Conservation (phyloP, 306 rosid genomes). For the Pyrus communis region DNA sequence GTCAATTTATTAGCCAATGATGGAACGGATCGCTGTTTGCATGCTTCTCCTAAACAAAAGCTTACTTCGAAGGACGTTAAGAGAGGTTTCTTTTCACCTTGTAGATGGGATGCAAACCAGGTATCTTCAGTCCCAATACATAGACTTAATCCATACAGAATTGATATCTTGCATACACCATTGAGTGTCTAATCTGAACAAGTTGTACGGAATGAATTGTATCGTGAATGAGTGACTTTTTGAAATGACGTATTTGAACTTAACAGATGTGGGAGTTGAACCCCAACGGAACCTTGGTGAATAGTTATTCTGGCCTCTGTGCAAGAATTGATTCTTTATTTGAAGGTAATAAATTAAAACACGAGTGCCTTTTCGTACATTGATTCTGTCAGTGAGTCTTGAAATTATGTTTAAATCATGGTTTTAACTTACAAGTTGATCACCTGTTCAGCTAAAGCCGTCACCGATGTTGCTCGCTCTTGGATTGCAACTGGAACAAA, state of each 20-base stretch:
- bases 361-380: not conserved
- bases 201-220: not conserved
- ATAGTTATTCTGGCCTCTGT: slow-evolving; percentile 71
- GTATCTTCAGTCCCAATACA: slow-evolving; percentile 17
- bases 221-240: not conserved
- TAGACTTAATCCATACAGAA: not conserved
- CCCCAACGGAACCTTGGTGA: slow-evolving; percentile 63
- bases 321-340: slow-evolving; percentile 40
- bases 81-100: slow-evolving; percentile 65
- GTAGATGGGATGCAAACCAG: slow-evolving; percentile 70
- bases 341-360: slow-evolving; percentile 35
- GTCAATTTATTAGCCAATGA: slow-evolving; percentile 46
- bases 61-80: slow-evolving; percentile 49
- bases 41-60: slow-evolving; percentile 58
- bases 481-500: slow-evolving; percentile 81
- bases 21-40: slow-evolving; percentile 51
- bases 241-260: slow-evolving; percentile 19
- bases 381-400: not conserved
- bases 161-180: not conserved
- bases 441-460: slow-evolving; percentile 37
- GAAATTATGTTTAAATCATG: not conserved
- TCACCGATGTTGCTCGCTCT: slow-evolving; percentile 46
- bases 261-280: slow-evolving; percentile 70
- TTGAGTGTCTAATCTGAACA: not conserved
- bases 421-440: slow-evolving; percentile 18